Percentiles rank a stretch among this genome's conserved stretches.
Conservation (phyloP, 2,329 filamentous ascomycete species). For the Nectriaceae sp. region DNA sequence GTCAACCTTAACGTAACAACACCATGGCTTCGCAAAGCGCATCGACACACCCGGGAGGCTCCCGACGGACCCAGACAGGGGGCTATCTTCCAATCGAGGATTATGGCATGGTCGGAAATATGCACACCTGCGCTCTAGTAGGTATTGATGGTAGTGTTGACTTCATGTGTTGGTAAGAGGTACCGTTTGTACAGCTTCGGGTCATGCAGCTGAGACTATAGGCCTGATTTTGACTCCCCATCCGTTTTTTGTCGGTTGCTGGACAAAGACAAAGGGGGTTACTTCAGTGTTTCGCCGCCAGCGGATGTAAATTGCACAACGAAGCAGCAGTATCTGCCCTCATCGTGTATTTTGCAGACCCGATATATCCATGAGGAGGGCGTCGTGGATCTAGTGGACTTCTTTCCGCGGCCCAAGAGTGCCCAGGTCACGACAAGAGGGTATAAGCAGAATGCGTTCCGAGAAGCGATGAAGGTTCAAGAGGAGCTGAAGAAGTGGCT, state of each 20-base stretch:
- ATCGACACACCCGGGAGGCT: conserved; percentile 33
- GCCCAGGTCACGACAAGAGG: conserved; percentile 51
- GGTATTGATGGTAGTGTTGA: conserved; percentile 74
- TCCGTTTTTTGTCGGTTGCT: conserved; percentile 74
- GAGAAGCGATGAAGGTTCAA: conserved; percentile 55
- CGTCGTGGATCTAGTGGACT: conserved; percentile 72
- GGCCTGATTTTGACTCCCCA: conserved; percentile 79
- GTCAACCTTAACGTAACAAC: conserved; percentile 2
- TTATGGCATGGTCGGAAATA: conserved; percentile 80
- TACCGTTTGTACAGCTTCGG: neutral
- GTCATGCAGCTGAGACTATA: conserved; percentile 29
- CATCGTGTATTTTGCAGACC: conserved; percentile 74
- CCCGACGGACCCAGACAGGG: conserved; percentile 37
- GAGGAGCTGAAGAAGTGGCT: conserved; percentile 71
- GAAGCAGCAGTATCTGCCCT: conserved; percentile 77
- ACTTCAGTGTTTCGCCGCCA: conserved; percentile 67
- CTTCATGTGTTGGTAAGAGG: conserved; percentile 72
- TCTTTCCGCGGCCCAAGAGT: conserved; percentile 71
- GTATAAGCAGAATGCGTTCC: conserved; percentile 52
- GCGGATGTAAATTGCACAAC: conserved; percentile 59
- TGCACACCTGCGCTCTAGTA: conserved; percentile 76
- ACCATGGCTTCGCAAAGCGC: conserved; percentile 37
- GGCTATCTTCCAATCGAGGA: conserved; percentile 69
- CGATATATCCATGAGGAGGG: conserved; percentile 77
- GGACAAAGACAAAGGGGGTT: conserved; percentile 73